Evolutionary conservation across 371 early-diverging fungal genomes (phyloP).

Genomic region (Quaeritorhiza haematococci): DNA sequence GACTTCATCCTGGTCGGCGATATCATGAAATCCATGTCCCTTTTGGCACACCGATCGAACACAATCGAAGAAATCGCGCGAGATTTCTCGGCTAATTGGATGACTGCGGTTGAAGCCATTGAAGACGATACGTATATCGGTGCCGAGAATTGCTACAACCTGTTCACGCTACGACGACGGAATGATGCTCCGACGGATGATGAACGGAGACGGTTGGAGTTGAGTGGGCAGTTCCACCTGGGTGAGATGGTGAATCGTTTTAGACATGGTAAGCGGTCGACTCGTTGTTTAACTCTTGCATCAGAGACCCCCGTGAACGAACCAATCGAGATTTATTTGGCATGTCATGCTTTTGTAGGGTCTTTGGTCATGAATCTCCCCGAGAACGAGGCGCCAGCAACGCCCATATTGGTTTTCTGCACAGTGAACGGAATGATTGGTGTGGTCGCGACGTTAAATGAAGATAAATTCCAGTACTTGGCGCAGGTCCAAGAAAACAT

Average conservation of each 20-base stretch:
- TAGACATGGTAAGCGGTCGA: slow-evolving; percentile 53
- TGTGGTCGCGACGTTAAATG: slow-evolving; percentile 59
- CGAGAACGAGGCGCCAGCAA: slow-evolving; percentile 52
- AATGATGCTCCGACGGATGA: slow-evolving; percentile 27
- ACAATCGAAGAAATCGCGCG: slow-evolving; percentile 52
- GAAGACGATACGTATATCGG: slow-evolving; percentile 59
- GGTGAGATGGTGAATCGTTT: slow-evolving; percentile 80
- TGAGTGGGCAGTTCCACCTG: slow-evolving; percentile 68
- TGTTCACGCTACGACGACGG: slow-evolving; percentile 55
- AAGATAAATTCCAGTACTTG: slow-evolving; percentile 54
- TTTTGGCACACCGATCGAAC: slow-evolving; percentile 33
- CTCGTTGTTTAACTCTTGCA: not conserved
- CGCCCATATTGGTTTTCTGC: slow-evolving; percentile 57
- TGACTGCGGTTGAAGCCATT: slow-evolving; percentile 60
- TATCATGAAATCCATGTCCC: slow-evolving; percentile 70
- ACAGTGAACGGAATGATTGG: slow-evolving; percentile 80
- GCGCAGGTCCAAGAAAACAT: slow-evolving; percentile 60
- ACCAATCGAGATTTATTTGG: not conserved
- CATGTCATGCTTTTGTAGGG: slow-evolving; percentile 35
- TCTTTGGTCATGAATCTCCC: slow-evolving; percentile 67
- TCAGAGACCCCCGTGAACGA: not conserved
- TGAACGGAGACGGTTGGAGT: slow-evolving; percentile 50
- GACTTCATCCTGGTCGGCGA: slow-evolving; percentile 82
- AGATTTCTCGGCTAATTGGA: slow-evolving; percentile 63
- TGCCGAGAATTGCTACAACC: slow-evolving; percentile 54